Base-by-base conservation (phyloP, 129 eudicot genomes). In the Helichrysum umbraculigerum region DNA sequence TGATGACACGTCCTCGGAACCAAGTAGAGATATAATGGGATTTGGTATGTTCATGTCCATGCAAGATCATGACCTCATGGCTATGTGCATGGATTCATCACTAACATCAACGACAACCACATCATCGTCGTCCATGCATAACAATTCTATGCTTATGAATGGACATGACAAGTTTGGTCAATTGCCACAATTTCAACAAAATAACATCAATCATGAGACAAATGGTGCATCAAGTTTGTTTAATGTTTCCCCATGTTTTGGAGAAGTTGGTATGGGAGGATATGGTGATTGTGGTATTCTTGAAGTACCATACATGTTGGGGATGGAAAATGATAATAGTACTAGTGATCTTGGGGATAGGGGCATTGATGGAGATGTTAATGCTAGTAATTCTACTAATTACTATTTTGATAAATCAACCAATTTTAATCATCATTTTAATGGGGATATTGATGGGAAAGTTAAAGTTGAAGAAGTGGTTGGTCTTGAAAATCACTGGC, bases 261-360 rank as follows among this genome's bases (percentile, higher is more conserved):
- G 73, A 73, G 64, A 77, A 35, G 62, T 76, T 78, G 84, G 78
- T 20, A 58, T 74, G 67, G 70, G 76, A 32, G 76, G 66, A 68
- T 74, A 73, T 50, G 86, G 76, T 64, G 93, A 82, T 76, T 78
- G 84, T 81, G 84, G 82, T 41, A 70, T 78, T 41, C 63, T 79
- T 80, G 87, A 83, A 54, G 67, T 64, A 19, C 86, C 90, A 25
- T 84, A 87, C 81, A 57, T 83, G 75, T 77, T 82, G 80, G 95
- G 86, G 28, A 78, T 86, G 77, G 93, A 86, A 78, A 88, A 74
- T 78, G 93, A 88, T 76, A 93, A 86, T 79, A 68, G 80, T 73
- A 77, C 22, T 63, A 12, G 15, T 44, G 80, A 76, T 32, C 79
- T 84, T 56, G 89, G 71, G 68, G 63, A 76, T 85, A 78, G 44